These are phyloP conservation scores for Puccinia polysora DNA, from an alignment of 1,284 basidiomycete genomes.

Conservation along the genomic window DNA sequence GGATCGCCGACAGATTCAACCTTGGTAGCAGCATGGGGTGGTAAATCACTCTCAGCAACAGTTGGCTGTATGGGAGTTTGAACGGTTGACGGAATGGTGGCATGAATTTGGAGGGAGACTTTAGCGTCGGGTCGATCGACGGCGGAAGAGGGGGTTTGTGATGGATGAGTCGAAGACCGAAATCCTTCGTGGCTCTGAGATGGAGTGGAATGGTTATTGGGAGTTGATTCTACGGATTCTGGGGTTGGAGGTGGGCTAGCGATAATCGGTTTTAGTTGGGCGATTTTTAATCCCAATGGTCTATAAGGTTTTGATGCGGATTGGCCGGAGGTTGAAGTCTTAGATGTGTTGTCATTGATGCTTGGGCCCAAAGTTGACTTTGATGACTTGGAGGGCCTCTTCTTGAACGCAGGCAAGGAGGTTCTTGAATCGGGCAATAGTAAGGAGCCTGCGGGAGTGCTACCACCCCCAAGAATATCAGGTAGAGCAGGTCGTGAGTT, in stretches of 20 bases:
- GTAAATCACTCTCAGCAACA: no score
- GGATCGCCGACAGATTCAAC: no score
- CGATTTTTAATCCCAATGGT: slow-evolving; percentile 37
- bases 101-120: neutral
- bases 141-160: neutral
- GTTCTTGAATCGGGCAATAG: slow-evolving; percentile 31
- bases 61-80: no score
- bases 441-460: neutral
- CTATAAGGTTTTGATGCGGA: slow-evolving; percentile 31
- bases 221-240: neutral
- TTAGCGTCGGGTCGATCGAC: neutral
- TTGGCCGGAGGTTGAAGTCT: neutral
- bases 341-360: neutral
- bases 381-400: slow-evolving; percentile 18
- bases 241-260: neutral
- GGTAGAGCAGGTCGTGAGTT: slow-evolving; percentile 33
- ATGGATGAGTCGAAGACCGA: no score
- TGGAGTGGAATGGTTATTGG: neutral
- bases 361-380: neutral
- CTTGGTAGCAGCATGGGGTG: no score
- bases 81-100: no score
- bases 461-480: slow-evolving; percentile 39
- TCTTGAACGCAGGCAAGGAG: slow-evolving; percentile 41
- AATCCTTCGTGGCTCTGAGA: slow-evolving; percentile 1
- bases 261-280: slow-evolving; percentile 34